Evolutionary conservation across 257 asterid genomes (phyloP).

Genomic region (Salvia rosmarinus): DNA sequence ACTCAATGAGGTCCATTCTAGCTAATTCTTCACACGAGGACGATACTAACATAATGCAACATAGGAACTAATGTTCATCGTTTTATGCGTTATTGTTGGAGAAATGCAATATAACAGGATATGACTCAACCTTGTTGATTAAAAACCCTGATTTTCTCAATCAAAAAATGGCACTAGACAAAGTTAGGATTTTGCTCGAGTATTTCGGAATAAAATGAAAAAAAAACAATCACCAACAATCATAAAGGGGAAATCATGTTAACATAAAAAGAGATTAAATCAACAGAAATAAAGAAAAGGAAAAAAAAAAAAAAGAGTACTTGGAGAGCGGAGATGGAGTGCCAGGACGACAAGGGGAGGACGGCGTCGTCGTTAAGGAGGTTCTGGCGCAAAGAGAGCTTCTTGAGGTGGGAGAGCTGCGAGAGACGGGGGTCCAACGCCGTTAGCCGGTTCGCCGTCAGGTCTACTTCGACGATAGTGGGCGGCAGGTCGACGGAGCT

Average conservation of each 20-base stretch:
- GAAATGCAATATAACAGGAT: neutral
- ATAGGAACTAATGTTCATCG: neutral
- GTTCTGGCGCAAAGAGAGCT: slow-evolving; percentile 92
- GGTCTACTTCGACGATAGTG: slow-evolving; percentile 72
- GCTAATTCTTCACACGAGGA: neutral
- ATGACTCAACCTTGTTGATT: neutral
- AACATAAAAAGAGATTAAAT: neutral
- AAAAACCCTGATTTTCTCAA: neutral
- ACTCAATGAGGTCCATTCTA: neutral
- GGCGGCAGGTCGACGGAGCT: slow-evolving; percentile 72
- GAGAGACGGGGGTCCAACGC: slow-evolving; percentile 81
- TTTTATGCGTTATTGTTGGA: neutral
- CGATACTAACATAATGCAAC: neutral
- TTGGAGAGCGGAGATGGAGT: slow-evolving; percentile 66
- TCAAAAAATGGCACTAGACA: neutral
- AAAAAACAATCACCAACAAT: neutral
- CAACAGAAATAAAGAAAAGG: neutral
- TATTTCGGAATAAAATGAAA: neutral
- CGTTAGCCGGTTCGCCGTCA: slow-evolving; percentile 89
- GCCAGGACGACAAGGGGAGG: slow-evolving; percentile 70
- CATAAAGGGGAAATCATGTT: neutral
- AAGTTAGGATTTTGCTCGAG: neutral
- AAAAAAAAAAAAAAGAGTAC: slow-evolving; percentile 39
- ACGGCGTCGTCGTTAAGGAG: slow-evolving; percentile 67
- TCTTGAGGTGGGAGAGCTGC: slow-evolving; percentile 70